Conservation (phyloP, 2,329 filamentous ascomycete species). For the Apiospora kogelbergensis region DNA sequence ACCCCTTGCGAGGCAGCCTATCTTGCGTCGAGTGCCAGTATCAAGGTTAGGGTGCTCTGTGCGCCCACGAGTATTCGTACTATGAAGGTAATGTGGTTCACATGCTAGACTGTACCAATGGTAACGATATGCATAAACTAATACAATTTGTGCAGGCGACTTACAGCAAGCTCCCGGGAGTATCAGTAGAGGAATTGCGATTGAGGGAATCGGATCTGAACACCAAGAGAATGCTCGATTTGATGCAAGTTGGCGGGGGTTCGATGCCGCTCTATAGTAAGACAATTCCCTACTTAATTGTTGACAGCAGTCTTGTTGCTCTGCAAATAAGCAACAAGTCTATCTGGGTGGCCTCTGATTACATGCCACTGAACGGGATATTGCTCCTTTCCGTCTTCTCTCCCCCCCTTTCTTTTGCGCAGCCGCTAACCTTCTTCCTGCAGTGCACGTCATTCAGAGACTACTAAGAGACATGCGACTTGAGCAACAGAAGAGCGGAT, state of each 20-base stretch:
- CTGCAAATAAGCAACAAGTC: too few relatives aligned
- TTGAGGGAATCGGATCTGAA: conserved; percentile 49
- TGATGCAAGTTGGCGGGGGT: conserved; percentile 48
- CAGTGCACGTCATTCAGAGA: conserved; percentile 50
- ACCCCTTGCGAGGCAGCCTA: conserved; percentile 61
- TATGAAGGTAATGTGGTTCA: conserved; percentile 31
- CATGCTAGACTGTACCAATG: not conserved
- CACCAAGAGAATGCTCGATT: conserved; percentile 46
- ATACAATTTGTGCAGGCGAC: conserved; percentile 29
- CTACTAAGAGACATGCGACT: conserved; percentile 58
- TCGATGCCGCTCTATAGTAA: conserved; percentile 51
- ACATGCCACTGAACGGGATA: not conserved
- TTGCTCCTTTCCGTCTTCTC: not conserved
- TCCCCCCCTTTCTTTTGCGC: not conserved
- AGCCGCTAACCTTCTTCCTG: not conserved
- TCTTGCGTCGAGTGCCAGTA: conserved; percentile 43
- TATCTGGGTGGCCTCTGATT: not conserved
- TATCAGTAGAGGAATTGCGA: conserved; percentile 50
- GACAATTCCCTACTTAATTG: not conserved
- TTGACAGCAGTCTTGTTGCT: not conserved
- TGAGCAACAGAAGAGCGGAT: conserved; percentile 36
- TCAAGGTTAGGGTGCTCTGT: conserved; percentile 48
- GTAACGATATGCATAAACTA: not conserved
- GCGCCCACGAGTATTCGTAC: conserved; percentile 43
- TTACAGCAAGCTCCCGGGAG: conserved; percentile 42